Evolutionary conservation across 1,139 yeast species (phyloP).

Genomic region (Suhomyces anneliseae): DNA sequence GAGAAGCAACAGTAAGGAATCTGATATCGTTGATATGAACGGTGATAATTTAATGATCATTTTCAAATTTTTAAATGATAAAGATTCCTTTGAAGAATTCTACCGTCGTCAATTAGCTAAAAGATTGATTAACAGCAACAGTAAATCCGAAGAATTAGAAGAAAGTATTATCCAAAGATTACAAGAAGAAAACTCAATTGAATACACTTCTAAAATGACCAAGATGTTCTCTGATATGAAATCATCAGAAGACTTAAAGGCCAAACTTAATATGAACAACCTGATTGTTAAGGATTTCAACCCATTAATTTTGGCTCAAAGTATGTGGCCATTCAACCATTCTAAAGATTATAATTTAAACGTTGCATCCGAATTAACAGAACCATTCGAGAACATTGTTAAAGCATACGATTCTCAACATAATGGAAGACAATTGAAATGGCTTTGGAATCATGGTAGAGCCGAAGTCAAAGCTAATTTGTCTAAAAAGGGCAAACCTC

Average conservation of each 20-base stretch:
- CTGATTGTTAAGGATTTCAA: conserved; percentile 59
- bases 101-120: conserved; percentile 88
- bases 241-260: conserved; percentile 76
- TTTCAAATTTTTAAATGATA: conserved; percentile 87
- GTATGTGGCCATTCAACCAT: conserved; percentile 81
- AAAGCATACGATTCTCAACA: conserved; percentile 73
- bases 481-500: conserved; percentile 79
- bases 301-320: conserved; percentile 79
- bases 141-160: conserved; percentile 83
- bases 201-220: conserved; percentile 90
- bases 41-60: conserved; percentile 83
- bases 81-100: conserved; percentile 92
- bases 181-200: conserved; percentile 88
- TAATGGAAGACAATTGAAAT: conserved; percentile 83
- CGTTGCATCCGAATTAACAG: conserved; percentile 54
- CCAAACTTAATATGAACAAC: conserved; percentile 51
- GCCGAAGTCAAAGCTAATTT: conserved; percentile 91
- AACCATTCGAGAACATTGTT: conserved; percentile 67
- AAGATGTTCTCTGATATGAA: conserved; percentile 96
- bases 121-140: conserved; percentile 81
- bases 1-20: conserved; percentile 70
- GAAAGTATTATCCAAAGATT: conserved; percentile 81
- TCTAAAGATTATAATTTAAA: conserved; percentile 43
- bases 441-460: conserved; percentile 96
- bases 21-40: conserved; percentile 71